These are phyloP conservation scores for Ballota nigra DNA, from an alignment of 257 asterid genomes.

Conservation along the genomic window DNA sequence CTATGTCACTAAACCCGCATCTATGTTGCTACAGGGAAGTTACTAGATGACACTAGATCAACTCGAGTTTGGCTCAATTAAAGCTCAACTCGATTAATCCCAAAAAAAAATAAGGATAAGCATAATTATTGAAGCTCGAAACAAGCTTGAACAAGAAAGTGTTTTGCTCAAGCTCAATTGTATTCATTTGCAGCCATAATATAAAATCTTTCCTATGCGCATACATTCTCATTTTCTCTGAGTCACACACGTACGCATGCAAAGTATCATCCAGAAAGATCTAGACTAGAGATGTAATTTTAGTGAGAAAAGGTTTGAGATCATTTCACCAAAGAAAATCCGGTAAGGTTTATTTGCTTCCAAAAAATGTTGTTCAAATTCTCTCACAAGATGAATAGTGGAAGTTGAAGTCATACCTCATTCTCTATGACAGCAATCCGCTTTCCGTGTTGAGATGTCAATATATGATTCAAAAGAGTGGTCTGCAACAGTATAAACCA, in stretches of 20 bases:
- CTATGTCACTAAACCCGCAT: background rate
- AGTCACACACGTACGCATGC: background rate
- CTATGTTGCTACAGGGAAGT: too few species aligned
- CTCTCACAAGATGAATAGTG: background rate
- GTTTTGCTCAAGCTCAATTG: background rate
- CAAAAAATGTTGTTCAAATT: background rate
- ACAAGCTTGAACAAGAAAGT: background rate
- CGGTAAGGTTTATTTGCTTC: background rate
- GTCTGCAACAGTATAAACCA: slow-evolving; percentile 57
- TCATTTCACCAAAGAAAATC: background rate
- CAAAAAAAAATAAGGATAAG: too few species aligned
- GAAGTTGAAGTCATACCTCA: slow-evolving; percentile 56
- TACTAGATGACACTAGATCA: too few species aligned
- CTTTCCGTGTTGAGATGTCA: slow-evolving; percentile 92
- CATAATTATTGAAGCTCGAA: too few species aligned
- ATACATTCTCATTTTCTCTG: background rate
- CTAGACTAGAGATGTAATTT: background rate
- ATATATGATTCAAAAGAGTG: slow-evolving; percentile 87
- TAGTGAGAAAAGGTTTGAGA: background rate
- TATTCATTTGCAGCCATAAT: background rate
- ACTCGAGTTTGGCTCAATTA: too few species aligned
- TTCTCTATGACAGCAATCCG: slow-evolving; percentile 93
- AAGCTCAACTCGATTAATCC: background rate
- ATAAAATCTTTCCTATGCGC: background rate
- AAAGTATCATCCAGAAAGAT: background rate